phyloP scores from a whole-genome alignment of 2,329 filamentous ascomycete genomes.

The Herpotrichia juniperi region DNA sequence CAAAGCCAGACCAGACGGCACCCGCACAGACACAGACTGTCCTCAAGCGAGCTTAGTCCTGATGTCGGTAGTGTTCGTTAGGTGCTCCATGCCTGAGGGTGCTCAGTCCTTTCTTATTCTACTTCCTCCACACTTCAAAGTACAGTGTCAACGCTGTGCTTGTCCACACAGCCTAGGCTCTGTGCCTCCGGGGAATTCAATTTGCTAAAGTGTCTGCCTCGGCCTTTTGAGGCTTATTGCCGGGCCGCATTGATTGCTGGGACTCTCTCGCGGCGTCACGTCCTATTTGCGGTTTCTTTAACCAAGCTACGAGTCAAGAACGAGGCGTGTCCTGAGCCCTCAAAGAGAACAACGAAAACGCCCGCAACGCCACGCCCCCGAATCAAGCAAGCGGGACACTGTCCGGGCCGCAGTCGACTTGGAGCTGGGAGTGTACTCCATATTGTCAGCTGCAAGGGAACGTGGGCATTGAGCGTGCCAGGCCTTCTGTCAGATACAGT shows the following conservation, averaged over 20 bases:
- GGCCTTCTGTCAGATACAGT: no score
- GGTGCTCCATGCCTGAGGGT: no score
- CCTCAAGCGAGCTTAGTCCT: no score
- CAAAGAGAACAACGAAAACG: background rate
- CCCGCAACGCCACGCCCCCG: background rate
- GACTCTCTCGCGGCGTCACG: background rate
- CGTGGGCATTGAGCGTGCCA: no score
- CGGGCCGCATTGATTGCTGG: background rate
- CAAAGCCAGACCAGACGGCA: background rate
- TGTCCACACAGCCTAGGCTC: no score
- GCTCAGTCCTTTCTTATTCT: no score
- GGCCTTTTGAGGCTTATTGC: background rate
- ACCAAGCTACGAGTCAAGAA: background rate
- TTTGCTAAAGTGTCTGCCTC: no score
- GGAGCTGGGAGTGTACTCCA: no score
- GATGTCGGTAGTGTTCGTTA: background rate
- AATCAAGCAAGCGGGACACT: background rate
- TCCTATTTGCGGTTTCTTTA: background rate
- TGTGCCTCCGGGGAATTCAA: no score
- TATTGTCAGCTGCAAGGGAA: no score
- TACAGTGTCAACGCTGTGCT: no score
- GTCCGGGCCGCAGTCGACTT: background rate
- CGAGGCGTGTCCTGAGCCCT: background rate
- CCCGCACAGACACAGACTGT: background rate
- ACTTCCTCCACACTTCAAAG: no score